Base-by-base conservation (phyloP, 306 rosid species). In the Erythrophleum fordii region DNA sequence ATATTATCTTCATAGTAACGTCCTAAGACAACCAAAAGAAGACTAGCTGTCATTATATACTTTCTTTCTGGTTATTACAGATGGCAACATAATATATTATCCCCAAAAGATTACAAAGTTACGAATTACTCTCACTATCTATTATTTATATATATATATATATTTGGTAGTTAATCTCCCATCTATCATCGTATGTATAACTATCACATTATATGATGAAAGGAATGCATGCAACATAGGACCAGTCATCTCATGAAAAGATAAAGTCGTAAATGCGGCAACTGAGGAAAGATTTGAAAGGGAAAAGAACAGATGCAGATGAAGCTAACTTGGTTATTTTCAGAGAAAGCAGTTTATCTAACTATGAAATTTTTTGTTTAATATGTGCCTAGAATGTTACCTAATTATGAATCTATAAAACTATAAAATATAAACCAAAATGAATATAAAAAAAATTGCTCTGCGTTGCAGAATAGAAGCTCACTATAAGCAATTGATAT, bases 1-100 rank as follows among this genome's bases (percentile, higher is more conserved):
- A 91, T 87, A 91, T 91, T 37, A 91, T 81, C 90, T 91, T 91
- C 95, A 91, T 91, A 44, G 89, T 91, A 45, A 91, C 93, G 79
- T 91, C 95, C 95, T 91, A 78, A 34, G 41, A 71, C 28, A 81
- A 64, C 51, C 85, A 71, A 68, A 29, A 77, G 29, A 65, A 76
- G 31, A 48, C 39, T 59, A 45, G 23, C 18, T 44, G 41, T 77
- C 5, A 72, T 23, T 52, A 80, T 31, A 22, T 17, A 20, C 37
- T 29, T 69, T 56, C 71, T 59, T 66, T 28, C 17, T n/a, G 70
- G 56, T 45, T 22, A 39, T 29, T 34, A 48, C 37, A 77, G 41
- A 74, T 25, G 65, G 60, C 55, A 51, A 29, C 6, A 17, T 10
- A 39, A 35, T 64, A 45, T 59, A 66, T 59, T 39, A 67, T 29